Evolutionary conservation across 768 basidiomycete genomes (phyloP).

Genomic region (Lactarius hengduanensis): DNA sequence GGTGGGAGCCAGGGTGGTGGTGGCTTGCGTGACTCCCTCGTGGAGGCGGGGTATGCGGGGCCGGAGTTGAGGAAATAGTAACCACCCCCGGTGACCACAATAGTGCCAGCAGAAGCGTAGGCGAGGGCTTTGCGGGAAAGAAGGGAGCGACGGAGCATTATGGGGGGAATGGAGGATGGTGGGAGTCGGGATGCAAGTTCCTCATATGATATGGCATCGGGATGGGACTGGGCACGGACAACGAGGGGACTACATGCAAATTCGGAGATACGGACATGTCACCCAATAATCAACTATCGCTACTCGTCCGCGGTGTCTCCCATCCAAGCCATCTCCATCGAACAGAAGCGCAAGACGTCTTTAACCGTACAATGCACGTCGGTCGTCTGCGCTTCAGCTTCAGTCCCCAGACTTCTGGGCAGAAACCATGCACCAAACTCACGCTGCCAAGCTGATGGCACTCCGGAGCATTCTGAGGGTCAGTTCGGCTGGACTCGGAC

Average conservation of each 20-base stretch:
- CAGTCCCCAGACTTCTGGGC: neutral
- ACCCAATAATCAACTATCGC: neutral
- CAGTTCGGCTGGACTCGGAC: neutral
- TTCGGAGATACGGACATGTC: constrained; percentile 1
- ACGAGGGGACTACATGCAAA: neutral
- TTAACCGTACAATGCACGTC: neutral
- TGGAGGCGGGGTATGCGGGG: constrained; percentile 62
- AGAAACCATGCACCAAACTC: neutral
- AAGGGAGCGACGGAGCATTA: constrained; percentile 35
- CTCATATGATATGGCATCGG: constrained; percentile 8
- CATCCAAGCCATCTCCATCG: neutral
- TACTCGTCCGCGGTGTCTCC: no score
- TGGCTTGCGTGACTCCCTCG: constrained; percentile 63
- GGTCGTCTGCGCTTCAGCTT: neutral
- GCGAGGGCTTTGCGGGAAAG: constrained; percentile 59
- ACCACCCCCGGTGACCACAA: constrained; percentile 53
- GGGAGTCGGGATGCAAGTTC: neutral
- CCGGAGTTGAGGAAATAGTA: constrained; percentile 77
- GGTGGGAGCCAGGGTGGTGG: constrained; percentile 82
- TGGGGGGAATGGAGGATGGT: no score
- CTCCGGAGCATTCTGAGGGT: neutral
- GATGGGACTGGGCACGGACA: neutral
- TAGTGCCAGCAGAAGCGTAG: constrained; percentile 51
- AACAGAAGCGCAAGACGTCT: neutral
- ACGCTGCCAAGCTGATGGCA: neutral